Base-by-base conservation (phyloP, 164 flowering plant genomes). In the Umbellularia californica region DNA sequence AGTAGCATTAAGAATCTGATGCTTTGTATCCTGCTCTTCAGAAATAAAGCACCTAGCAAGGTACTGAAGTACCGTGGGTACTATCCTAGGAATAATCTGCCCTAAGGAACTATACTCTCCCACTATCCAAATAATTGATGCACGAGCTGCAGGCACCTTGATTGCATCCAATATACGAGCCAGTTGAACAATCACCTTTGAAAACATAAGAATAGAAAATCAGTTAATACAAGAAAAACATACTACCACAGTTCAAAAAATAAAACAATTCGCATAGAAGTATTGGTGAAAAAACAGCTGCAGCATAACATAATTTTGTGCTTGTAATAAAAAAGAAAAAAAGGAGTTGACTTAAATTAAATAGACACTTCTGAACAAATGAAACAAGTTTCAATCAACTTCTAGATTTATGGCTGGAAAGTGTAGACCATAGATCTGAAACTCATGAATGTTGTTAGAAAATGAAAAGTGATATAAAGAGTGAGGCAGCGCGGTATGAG, bases 91-190 rank as follows among this genome's bases (percentile, higher is more conserved):
- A 67, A 92, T 86, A 62, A 83, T 84, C 50, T 77, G 77, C 28
- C 99, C 98, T 51, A 88, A 70, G 69, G 85, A 81, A 74, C 85
- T 80, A 72, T 94, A 96, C 81, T 93, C 97, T 65, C 99, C 98
- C 75, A 92, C 77, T 83, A 96, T 88, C 97, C 98, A 93, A 72
- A 94, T 81, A 79, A 96, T 84, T 79, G 87, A 82, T 73, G 97
- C 95, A 69, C 99, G 97, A 30, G 95, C 98, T 67, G 90, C 88
- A 72, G 99, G 87, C 23, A 90, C 91, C 79, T 82, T 88, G 77
- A 92, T 88, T 24, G 88, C 82, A 82, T 94, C 98, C 89, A 96
- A 87, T 79, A 86, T 84, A 75, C 93, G 92, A 67, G 84, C 80
- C 85, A 96, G 76, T 77, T 90, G 88, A 79, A 90, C 81, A 72